These are phyloP conservation scores for Paramecium caudatum DNA, from an alignment of 73 alveolate genomes.

Conservation along the genomic window DNA sequence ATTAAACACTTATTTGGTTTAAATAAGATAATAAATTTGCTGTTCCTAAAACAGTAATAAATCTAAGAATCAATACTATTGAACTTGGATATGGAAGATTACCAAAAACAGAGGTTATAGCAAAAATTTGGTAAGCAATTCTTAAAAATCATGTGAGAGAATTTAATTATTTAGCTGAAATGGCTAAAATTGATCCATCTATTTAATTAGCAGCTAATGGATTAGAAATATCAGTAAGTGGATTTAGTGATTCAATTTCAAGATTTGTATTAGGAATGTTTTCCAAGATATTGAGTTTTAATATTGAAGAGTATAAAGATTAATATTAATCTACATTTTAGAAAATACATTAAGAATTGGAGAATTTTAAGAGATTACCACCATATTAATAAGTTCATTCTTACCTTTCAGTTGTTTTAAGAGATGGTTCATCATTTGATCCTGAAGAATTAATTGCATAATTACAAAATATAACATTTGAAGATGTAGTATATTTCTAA, in stretches of 20 bases:
- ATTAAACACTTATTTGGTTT: slow-evolving; percentile 86
- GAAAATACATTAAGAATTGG: slow-evolving; percentile 32
- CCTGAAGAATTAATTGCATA: neutral
- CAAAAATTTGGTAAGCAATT: slow-evolving; percentile 21
- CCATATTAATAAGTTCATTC: slow-evolving; percentile 64
- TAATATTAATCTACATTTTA: slow-evolving; percentile 16
- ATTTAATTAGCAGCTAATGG: slow-evolving; percentile 52
- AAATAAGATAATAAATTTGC: slow-evolving; percentile 86
- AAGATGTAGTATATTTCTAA: slow-evolving; percentile 14
- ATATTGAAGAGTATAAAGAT: slow-evolving; percentile 33
- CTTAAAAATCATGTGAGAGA: slow-evolving; percentile 66
- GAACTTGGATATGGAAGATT: slow-evolving; percentile 52
- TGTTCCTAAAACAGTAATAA: slow-evolving; percentile 88
- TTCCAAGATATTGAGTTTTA: neutral
- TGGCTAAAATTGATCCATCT: slow-evolving; percentile 64
- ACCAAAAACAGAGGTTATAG: slow-evolving; percentile 29
- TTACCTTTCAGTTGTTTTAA: neutral
- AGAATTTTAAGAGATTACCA: slow-evolving; percentile 35
- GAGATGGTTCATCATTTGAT: slow-evolving; percentile 47
- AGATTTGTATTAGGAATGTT: slow-evolving; percentile 16
- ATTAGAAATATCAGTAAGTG: slow-evolving; percentile 38
- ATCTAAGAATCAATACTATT: slow-evolving; percentile 53
- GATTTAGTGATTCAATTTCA: slow-evolving; percentile 53
- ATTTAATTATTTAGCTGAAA: slow-evolving; percentile 63
- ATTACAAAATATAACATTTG: neutral